A percentile compares a stretch with the other conserved stretches of the same genome.
Evolutionary conservation across 179 eudicot genomes (phyloP).

Genomic region (Heliamphora pulchella): DNA sequence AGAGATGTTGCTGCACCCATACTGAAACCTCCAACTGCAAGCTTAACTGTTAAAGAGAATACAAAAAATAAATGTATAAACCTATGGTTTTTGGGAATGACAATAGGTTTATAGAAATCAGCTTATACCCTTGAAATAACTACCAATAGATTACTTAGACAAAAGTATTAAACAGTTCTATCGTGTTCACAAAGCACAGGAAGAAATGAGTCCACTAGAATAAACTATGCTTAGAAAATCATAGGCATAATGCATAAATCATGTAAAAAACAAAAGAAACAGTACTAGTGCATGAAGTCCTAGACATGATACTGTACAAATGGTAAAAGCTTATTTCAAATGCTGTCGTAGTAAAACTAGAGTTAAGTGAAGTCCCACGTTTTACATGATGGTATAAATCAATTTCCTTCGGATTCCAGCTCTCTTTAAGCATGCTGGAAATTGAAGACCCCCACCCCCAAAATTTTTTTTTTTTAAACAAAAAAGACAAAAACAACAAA

Average conservation of each 20-base stretch:
- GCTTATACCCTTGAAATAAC: too few species aligned
- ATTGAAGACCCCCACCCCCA: too few species aligned
- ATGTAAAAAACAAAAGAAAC: not conserved
- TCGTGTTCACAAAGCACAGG: not conserved
- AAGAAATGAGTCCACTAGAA: not conserved
- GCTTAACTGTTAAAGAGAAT: conserved; percentile 50
- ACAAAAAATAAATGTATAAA: too few species aligned
- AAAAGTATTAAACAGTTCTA: not conserved
- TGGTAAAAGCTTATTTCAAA: not conserved
- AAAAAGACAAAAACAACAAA: too few species aligned
- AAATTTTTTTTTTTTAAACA: too few species aligned
- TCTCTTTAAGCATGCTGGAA: not conserved
- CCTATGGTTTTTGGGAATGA: too few species aligned
- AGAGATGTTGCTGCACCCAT: conserved; percentile 84
- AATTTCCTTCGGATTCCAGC: not conserved
- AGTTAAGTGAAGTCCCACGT: not conserved
- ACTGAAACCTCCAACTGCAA: conserved; percentile 84
- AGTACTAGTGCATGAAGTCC: not conserved
- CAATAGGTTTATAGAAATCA: too few species aligned
- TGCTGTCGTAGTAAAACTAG: not conserved
- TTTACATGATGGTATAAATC: not conserved
- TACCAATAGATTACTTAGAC: not conserved
- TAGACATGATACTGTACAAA: not conserved
- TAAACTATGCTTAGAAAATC: not conserved
- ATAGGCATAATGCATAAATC: not conserved